Conservation (phyloP, 805 yeast species). For the Kockiozyma suomiensis region DNA sequence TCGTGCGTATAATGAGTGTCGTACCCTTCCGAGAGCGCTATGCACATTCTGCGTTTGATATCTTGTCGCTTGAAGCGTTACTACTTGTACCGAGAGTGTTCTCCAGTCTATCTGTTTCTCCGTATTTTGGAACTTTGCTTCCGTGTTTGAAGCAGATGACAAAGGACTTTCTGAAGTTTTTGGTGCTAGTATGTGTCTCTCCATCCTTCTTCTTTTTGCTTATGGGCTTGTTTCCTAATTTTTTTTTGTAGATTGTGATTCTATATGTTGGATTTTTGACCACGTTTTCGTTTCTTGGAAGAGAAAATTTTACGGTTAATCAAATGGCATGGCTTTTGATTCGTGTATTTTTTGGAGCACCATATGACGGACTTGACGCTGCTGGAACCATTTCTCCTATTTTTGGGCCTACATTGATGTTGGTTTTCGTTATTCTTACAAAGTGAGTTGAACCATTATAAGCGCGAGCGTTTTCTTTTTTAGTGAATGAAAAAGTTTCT, state of each 20-base stretch:
- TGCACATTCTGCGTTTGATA: constrained; percentile 38
- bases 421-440: constrained; percentile 40
- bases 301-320: constrained; percentile 37
- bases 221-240: too few species aligned
- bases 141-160: constrained; percentile 42
- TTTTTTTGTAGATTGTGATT: constrained; percentile 34
- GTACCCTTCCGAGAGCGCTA: constrained; percentile 19
- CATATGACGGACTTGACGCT: constrained; percentile 41
- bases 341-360: constrained; percentile 42
- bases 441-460: too few species aligned
- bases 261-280: constrained; percentile 42
- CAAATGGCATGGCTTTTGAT: constrained; percentile 42
- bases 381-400: constrained; percentile 39
- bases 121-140: constrained; percentile 42
- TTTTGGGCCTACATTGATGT: constrained; percentile 43
- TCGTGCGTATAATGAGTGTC: constrained; percentile 29
- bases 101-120: constrained; percentile 40
- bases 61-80: constrained; percentile 41
- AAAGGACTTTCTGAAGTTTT: constrained; percentile 41
- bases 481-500: too few species aligned
- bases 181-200: constrained; percentile 21
- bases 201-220: too few species aligned
- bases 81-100: constrained; percentile 41
- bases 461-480: too few species aligned
- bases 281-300: constrained; percentile 41